These are phyloP conservation scores for Micractinium sp. DNA, from an alignment of 139 green algal genomes.

Conservation along the genomic window DNA sequence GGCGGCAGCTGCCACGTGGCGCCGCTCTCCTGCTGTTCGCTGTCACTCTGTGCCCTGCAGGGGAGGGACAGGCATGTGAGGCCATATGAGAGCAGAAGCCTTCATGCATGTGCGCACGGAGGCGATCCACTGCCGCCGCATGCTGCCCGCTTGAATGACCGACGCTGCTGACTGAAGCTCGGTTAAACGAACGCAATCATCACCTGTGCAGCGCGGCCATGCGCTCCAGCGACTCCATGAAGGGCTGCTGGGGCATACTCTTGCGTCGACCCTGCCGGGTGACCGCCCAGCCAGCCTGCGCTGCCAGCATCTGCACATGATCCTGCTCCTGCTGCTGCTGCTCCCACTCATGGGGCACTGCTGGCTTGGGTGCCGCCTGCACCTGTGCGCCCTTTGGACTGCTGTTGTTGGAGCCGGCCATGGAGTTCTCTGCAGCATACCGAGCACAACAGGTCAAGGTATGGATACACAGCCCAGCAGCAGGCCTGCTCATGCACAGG, in stretches of 20 bases:
- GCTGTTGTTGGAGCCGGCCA: not conserved
- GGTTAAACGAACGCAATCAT: not conserved
- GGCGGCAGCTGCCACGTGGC: not conserved
- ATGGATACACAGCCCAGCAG: not conserved
- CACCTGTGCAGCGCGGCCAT: conserved; percentile 9
- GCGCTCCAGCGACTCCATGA: conserved; percentile 8
- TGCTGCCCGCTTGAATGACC: not conserved
- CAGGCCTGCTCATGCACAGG: not conserved
- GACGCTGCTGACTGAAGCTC: not conserved
- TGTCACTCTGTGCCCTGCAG: conserved; percentile 22
- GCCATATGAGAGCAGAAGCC: not conserved
- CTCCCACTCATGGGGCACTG: too few relatives aligned
- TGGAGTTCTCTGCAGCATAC: not conserved
- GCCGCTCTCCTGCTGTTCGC: conserved; percentile 8
- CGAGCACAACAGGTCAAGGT: not conserved
- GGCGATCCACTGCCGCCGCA: too few relatives aligned
- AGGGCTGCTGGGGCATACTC: not conserved
- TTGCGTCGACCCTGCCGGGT: not conserved
- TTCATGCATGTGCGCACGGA: not conserved
- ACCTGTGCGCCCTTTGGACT: not conserved
- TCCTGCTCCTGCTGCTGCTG: not conserved
- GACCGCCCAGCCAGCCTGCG: not conserved
- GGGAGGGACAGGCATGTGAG: not conserved
- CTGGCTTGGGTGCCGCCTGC: not conserved
- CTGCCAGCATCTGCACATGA: not conserved